Base-by-base conservation (phyloP, 1,284 basidiomycete species). In the Ganoderma lingzhi region DNA sequence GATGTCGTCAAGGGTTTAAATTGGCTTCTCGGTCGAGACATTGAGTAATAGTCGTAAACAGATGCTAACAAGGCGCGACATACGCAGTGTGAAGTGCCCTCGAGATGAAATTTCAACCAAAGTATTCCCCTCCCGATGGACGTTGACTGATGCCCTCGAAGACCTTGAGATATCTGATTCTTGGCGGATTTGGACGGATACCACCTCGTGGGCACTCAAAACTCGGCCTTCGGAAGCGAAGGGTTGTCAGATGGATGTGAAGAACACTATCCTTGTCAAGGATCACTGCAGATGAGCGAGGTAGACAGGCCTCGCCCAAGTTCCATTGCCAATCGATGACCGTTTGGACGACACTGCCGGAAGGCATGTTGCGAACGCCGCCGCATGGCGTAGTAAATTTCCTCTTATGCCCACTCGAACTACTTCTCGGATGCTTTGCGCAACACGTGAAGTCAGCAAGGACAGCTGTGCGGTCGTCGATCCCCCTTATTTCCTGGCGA, bases 1-100 rank as follows among this genome's bases (percentile, higher is more conserved):
- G 70, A 71, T 15, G 28, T 51, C 37, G 35, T 65, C 32, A 67
- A 68, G 5, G 70, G 67, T n/a, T 28, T 71, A 23, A 64, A 35
- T 51, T 71, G 70, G 70, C 56, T 71, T 17, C 62, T 71, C 35
- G 37, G 56, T 37, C 45, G 39, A n/a, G 39, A 37, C 15, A 35
- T 19, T 17, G 55, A 56, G 17, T 56, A 15, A 35, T 12, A 10
- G 9, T 23, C 19, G 23, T 28, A 28, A 28, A 23, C 4, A 51
- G 19, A 48, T 48, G 6, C 6, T 23, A 4, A 48, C 23, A 9
- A 41, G 39, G 23, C 14, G 23, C 23, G 23, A 12, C 23, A 28
- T 12, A 28, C 19, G 1, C 23, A 23, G 23, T 14, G 19, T 14
- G 48, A 6, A 41, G 45, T 48, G 45, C 45, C 45, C 6, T n/a